Evolutionary conservation across 331 rosid genomes (phyloP).

Genomic region (Quercus phellos): DNA sequence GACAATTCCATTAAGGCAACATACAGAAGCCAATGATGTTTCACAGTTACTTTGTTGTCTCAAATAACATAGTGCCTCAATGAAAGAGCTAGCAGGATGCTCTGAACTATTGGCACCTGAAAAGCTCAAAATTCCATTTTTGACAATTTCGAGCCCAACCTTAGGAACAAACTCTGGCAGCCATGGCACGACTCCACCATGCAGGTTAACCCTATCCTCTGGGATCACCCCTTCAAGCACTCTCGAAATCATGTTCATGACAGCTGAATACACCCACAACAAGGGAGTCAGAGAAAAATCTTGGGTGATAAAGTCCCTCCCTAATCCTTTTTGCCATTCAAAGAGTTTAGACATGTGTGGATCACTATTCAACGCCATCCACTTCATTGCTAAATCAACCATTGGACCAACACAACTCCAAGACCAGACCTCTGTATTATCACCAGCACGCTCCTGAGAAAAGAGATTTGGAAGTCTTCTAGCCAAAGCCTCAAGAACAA

Average conservation of each 20-base stretch:
- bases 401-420: slow-evolving; percentile 89
- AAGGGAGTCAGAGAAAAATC: slow-evolving; percentile 42
- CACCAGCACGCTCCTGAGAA: slow-evolving; percentile 46
- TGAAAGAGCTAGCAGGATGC: slow-evolving; percentile 42
- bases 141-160: slow-evolving; percentile 72
- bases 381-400: slow-evolving; percentile 76
- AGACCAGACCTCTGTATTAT: slow-evolving; percentile 68
- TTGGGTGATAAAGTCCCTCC: slow-evolving; percentile 19
- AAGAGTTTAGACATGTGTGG: slow-evolving; percentile 46
- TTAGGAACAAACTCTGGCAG: slow-evolving; percentile 91
- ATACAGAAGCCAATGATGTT: slow-evolving; percentile 71
- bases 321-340: slow-evolving; percentile 29
- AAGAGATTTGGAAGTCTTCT: slow-evolving; percentile 67
- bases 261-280: slow-evolving; percentile 79
- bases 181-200: slow-evolving; percentile 63
- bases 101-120: slow-evolving; percentile 32
- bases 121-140: slow-evolving; percentile 44
- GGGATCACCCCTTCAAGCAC: slow-evolving; percentile 67
- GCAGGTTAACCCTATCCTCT: slow-evolving; percentile 34
- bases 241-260: slow-evolving; percentile 58
- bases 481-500: slow-evolving; percentile 78
- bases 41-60: slow-evolving; percentile 56
- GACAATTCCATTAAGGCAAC: slow-evolving; percentile 67
- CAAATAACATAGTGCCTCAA: slow-evolving; percentile 51
- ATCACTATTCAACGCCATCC: slow-evolving; percentile 66